Evolutionary conservation across 1,284 basidiomycete species (phyloP).

Genomic region (Puccinia horiana): DNA sequence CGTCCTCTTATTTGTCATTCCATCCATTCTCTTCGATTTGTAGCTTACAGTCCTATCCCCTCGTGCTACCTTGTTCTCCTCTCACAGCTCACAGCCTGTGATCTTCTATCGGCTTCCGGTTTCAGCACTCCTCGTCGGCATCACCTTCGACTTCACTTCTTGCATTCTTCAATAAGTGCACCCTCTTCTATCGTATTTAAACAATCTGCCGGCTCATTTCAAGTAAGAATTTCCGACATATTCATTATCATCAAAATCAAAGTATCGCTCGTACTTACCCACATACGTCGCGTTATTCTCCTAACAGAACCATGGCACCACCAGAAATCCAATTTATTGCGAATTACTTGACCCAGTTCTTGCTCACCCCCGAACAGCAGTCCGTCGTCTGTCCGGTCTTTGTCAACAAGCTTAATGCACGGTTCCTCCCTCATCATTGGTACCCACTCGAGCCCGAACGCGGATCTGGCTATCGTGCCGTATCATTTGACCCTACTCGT

Average conservation of each 20-base stretch:
- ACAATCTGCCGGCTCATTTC: no score
- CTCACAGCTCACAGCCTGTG: background rate
- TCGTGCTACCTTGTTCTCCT: background rate
- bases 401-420: constrained; percentile 2
- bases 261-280: background rate
- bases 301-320: background rate
- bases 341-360: constrained; percentile 9
- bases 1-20: background rate
- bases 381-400: background rate
- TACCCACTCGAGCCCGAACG: constrained; percentile 30
- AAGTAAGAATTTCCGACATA: background rate
- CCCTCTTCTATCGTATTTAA: no score
- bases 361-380: background rate
- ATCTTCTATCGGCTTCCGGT: background rate
- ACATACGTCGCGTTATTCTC: background rate
- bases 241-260: no score
- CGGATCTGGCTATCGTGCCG: constrained; percentile 38
- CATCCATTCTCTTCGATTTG: background rate
- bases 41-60: background rate
- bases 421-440: constrained; percentile 39
- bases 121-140: no score
- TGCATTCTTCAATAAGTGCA: background rate
- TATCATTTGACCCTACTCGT: constrained; percentile 36
- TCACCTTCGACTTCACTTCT: background rate
- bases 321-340: constrained; percentile 33